Percentiles rank a stretch among this genome's conserved stretches.
These are phyloP conservation scores for Colletotrichum godetiae DNA, from an alignment of 2,329 filamentous ascomycete species.

Conservation along the genomic window DNA sequence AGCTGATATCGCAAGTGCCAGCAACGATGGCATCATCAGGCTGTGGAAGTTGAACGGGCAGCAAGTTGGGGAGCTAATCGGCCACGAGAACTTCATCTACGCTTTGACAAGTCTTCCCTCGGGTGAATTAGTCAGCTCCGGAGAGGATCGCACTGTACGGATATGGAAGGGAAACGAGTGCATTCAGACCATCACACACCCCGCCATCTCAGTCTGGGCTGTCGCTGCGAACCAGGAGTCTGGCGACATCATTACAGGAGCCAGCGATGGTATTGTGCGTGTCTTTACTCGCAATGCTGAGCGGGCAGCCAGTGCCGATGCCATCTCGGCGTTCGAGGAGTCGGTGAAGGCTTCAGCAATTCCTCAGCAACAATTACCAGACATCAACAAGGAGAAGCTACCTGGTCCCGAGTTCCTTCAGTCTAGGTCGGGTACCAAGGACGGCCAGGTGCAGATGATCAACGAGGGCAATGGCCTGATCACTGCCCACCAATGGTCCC, in stretches of 20 bases:
- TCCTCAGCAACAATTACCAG: conserved; percentile 84
- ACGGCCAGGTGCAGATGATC: conserved; percentile 95
- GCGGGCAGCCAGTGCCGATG: conserved; percentile 75
- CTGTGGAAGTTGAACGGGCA: conserved; percentile 87
- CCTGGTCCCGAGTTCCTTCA: conserved; percentile 89
- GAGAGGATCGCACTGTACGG: conserved; percentile 92
- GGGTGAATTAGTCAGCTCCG: conserved; percentile 89
- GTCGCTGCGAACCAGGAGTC: conserved; percentile 85
- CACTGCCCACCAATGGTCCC: conserved; percentile 89
- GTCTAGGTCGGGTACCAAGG: conserved; percentile 88
- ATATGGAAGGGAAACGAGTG: conserved; percentile 88
- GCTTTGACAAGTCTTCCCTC: conserved; percentile 80
- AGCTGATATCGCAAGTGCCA: conserved; percentile 93
- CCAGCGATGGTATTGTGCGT: conserved; percentile 87
- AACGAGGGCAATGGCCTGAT: conserved; percentile 83
- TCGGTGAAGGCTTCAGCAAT: conserved; percentile 86
- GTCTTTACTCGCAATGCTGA: conserved; percentile 82
- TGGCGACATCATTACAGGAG: conserved; percentile 93
- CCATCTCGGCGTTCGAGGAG: conserved; percentile 81
- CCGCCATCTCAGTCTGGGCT: conserved; percentile 95
- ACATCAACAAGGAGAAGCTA: conserved; percentile 91
- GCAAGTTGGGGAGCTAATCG: conserved; percentile 80
- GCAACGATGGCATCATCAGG: conserved; percentile 90
- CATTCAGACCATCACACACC: conserved; percentile 95
- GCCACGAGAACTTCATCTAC: conserved; percentile 97